Evolutionary conservation across 345 rosid genomes (phyloP).

Genomic region (Moringa oleifera): DNA sequence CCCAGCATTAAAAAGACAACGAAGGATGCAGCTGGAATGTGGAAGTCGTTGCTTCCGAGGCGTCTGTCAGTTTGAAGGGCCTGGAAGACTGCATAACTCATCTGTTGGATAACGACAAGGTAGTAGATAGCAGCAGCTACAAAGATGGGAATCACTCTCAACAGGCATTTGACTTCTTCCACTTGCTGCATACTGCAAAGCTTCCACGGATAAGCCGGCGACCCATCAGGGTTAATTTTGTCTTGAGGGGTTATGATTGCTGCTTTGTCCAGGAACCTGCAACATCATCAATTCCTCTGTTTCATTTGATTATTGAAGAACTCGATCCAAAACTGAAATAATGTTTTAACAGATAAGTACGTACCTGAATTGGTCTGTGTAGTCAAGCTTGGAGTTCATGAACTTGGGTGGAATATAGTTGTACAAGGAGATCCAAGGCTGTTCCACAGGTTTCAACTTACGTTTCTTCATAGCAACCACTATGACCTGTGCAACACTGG

Average conservation of each 20-base stretch:
- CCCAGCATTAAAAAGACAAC: conserved; percentile 49
- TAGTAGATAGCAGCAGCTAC: conserved; percentile 37
- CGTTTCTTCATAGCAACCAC: conserved; percentile 51
- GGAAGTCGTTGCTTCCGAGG: conserved; percentile 27
- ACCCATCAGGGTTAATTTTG: conserved; percentile 40
- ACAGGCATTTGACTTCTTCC: conserved; percentile 57
- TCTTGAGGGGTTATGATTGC: conserved; percentile 40
- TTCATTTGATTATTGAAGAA: no score
- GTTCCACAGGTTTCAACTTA: conserved; percentile 25
- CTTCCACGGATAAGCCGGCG: conserved; percentile 48
- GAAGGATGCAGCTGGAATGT: conserved; percentile 50
- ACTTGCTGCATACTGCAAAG: conserved; percentile 68
- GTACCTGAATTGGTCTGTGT: conserved; percentile 30
- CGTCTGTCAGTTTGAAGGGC: conserved; percentile 50
- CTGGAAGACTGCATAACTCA: conserved; percentile 55
- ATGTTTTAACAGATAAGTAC: background rate
- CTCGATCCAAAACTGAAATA: conserved; percentile 4
- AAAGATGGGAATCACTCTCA: conserved; percentile 59
- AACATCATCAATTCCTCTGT: background rate
- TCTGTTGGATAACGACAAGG: conserved; percentile 39
- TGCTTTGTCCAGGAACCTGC: conserved; percentile 59
- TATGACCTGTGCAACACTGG: conserved; percentile 43
- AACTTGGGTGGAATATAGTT: conserved; percentile 18
- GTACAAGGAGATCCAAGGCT: conserved; percentile 21
- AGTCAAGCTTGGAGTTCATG: conserved; percentile 27